Evolutionary conservation across 139 green algal species (phyloP).

Genomic region (Chlorella vulgaris): DNA sequence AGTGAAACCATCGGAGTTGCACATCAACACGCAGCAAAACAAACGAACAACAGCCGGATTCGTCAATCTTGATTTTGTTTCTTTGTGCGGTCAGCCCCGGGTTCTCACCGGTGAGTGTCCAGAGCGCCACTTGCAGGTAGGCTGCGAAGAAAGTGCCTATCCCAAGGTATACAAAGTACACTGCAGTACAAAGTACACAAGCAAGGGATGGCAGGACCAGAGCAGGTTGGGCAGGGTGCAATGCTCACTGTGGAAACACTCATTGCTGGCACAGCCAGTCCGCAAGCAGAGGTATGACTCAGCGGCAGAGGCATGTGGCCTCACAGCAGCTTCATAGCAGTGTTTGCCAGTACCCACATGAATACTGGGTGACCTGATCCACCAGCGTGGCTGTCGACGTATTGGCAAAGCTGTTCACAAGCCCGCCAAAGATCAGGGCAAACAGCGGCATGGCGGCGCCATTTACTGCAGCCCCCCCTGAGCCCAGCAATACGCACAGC

Average conservation of each 20-base stretch:
- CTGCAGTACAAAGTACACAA: conserved; percentile 33
- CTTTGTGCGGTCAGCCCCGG: too few species aligned
- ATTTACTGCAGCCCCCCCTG: conserved; percentile 35
- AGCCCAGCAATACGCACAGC: conserved; percentile 36
- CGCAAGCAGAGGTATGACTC: not conserved
- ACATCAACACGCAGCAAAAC: not conserved
- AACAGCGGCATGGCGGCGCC: conserved; percentile 65
- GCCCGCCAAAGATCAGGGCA: conserved; percentile 68
- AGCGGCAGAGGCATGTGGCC: too few species aligned
- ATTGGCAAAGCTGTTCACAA: conserved; percentile 10
- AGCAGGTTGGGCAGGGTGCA: too few species aligned
- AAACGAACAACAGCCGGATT: not conserved
- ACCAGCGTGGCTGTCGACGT: too few species aligned
- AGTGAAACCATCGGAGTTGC: too few species aligned
- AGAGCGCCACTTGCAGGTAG: conserved; percentile 57
- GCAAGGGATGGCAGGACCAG: not conserved
- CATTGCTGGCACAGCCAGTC: too few species aligned
- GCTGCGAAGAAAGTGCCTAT: conserved; percentile 47
- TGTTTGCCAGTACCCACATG: too few species aligned
- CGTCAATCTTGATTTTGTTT: too few species aligned
- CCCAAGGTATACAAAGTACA: conserved; percentile 76
- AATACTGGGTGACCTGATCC: conserved; percentile 1
- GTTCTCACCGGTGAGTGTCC: conserved; percentile 51
- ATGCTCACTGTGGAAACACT: too few species aligned
- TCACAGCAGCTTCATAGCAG: too few species aligned